Evolutionary conservation across 306 rosid genomes (phyloP).

Genomic region (Acacia melanoxylon): DNA sequence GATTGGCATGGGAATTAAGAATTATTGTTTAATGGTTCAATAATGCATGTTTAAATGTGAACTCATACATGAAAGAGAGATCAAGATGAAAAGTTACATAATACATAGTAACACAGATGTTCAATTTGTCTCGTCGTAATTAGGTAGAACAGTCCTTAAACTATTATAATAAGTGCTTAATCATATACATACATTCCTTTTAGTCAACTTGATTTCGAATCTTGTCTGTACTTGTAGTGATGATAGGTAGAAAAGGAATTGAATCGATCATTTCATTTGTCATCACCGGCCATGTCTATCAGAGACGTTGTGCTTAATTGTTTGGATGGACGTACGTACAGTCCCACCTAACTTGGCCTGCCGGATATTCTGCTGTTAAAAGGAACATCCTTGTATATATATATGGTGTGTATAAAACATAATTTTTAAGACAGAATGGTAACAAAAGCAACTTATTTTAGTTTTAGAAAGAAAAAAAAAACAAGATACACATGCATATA

Average conservation of each 20-base stretch:
- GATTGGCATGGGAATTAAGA: conserved; percentile 3
- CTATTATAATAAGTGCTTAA: conserved; percentile 11
- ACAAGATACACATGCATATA: too few relatives aligned
- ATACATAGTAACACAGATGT: neutral
- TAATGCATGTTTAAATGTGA: conserved; percentile 12
- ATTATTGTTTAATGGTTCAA: conserved; percentile 30
- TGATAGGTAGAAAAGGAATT: neutral
- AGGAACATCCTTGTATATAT: neutral
- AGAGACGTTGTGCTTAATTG: neutral
- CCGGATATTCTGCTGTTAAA: neutral
- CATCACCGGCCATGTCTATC: neutral
- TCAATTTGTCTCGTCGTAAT: conserved; percentile 42
- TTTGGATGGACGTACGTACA: neutral
- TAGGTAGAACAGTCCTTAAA: conserved; percentile 47
- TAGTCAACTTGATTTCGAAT: conserved; percentile 1
- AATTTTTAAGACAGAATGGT: neutral
- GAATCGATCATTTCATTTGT: neutral
- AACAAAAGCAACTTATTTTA: neutral
- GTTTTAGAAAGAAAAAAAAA: neutral
- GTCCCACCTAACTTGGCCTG: neutral
- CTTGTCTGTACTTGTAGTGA: conserved; percentile 21
- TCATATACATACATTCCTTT: neutral
- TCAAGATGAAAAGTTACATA: conserved; percentile 21
- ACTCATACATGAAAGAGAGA: neutral
- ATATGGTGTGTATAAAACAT: neutral